Conservation (phyloP, 1,284 basidiomycete species). For the Tilletiaria anomala region DNA sequence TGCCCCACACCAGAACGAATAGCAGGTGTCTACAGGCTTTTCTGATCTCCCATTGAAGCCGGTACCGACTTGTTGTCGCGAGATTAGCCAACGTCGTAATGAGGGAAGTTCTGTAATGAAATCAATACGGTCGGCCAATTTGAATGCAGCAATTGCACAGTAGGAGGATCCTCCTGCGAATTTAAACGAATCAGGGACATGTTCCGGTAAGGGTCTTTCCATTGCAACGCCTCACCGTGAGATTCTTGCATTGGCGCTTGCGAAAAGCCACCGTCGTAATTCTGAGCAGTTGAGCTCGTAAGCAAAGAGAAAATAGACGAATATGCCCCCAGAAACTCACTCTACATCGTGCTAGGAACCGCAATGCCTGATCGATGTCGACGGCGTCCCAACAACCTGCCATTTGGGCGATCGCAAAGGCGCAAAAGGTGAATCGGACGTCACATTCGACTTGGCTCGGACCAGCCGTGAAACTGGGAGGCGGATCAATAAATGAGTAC, state of each 20-base stretch:
- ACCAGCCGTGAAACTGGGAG: slow-evolving; percentile 2
- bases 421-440: slow-evolving; percentile 72
- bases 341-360: slow-evolving; percentile 46
- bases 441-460: slow-evolving; percentile 43
- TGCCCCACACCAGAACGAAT: slow-evolving; percentile 38
- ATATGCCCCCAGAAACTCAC: background rate
- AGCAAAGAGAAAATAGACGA: background rate
- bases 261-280: slow-evolving; percentile 83
- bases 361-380: slow-evolving; percentile 49
- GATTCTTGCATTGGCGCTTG: slow-evolving; percentile 68
- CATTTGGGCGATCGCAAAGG: slow-evolving; percentile 64
- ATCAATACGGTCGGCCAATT: slow-evolving; percentile 42
- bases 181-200: background rate
- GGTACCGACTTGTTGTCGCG: slow-evolving; percentile 5
- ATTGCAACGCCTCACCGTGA: slow-evolving; percentile 48
- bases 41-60: slow-evolving; percentile 22
- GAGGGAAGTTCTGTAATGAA: background rate
- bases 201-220: background rate
- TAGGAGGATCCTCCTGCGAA: slow-evolving; percentile 78
- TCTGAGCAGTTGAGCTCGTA: slow-evolving; percentile 44
- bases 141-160: slow-evolving; percentile 64
- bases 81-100: slow-evolving; percentile 6
- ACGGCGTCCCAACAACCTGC: slow-evolving; percentile 63
- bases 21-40: slow-evolving; percentile 29
- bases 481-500: background rate